phyloP scores from a whole-genome alignment of 805 yeast species.

The Hanseniaspora hatyaiensis region DNA sequence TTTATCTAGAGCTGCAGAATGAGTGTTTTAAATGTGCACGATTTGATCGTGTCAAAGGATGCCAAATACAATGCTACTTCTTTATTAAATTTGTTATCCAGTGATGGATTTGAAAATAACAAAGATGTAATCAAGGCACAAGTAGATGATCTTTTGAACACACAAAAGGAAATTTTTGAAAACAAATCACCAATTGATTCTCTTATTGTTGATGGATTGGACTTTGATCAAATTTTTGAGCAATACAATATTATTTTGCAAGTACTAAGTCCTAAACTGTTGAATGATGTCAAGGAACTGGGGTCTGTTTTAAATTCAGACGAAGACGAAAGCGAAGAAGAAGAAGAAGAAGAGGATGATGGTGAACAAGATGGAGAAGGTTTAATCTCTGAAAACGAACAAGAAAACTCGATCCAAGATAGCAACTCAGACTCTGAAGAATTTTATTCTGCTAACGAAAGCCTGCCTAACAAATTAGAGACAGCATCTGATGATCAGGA shows the following conservation, averaged over 20 bases:
- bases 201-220: constrained; percentile 72
- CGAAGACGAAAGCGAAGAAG: constrained; percentile 23
- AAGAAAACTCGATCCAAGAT: too few relatives aligned
- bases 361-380: constrained; percentile 17
- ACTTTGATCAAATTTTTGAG: constrained; percentile 85
- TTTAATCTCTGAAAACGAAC: constrained; percentile 19
- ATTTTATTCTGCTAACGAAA: constrained; percentile 22
- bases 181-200: constrained; percentile 60
- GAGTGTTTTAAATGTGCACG: constrained; percentile 23
- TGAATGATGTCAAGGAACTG: constrained; percentile 46
- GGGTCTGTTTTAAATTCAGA: constrained; percentile 26
- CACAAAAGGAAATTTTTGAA: constrained; percentile 25
- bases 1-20: background rate
- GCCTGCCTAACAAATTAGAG: too few relatives aligned
- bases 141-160: constrained; percentile 47
- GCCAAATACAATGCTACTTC: constrained; percentile 18
- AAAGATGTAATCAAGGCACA: constrained; percentile 35
- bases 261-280: constrained; percentile 53
- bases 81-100: background rate
- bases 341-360: constrained; percentile 22
- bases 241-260: constrained; percentile 80
- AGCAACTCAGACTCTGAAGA: constrained; percentile 26
- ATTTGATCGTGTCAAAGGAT: constrained; percentile 22
- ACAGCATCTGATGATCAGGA: constrained; percentile 19
- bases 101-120: background rate